Conservation (phyloP, 176 grass and related monocot species). For the Leersia perrieri region DNA sequence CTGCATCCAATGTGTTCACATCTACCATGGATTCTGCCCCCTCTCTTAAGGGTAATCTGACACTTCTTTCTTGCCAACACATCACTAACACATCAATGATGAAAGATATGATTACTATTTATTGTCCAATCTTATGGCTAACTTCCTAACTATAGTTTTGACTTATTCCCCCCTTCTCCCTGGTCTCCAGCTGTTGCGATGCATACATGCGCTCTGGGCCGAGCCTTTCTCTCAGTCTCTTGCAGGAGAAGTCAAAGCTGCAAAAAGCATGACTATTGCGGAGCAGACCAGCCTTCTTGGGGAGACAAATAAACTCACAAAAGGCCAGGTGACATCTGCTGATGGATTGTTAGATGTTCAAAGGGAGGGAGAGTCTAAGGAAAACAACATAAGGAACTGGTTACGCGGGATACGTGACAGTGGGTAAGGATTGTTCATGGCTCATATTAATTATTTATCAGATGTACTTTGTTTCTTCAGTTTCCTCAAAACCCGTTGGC, state of each 20-base stretch:
- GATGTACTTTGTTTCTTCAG: not conserved
- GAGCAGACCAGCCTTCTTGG: constrained; percentile 90
- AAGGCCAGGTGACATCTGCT: constrained; percentile 53
- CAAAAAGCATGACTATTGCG: constrained; percentile 73
- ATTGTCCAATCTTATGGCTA: constrained; percentile 19
- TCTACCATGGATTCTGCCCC: constrained; percentile 94
- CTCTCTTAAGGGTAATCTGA: constrained; percentile 80
- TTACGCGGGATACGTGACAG: constrained; percentile 92
- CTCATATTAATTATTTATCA: not conserved
- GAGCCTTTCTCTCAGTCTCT: constrained; percentile 63
- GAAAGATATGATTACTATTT: constrained; percentile 14
- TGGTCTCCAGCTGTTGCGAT: constrained; percentile 68
- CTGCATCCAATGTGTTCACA: constrained; percentile 86
- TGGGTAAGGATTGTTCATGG: constrained; percentile 55
- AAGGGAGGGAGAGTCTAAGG: constrained; percentile 81
- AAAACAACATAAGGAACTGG: constrained; percentile 93
- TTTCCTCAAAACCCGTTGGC: not conserved
- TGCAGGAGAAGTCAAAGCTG: constrained; percentile 68
- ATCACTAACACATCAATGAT: constrained; percentile 1
- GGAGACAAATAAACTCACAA: constrained; percentile 71
- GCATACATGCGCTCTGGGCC: constrained; percentile 81
- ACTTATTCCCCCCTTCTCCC: constrained; percentile 6
- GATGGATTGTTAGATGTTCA: constrained; percentile 68
- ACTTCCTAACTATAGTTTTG: constrained; percentile 24
- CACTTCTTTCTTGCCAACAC: constrained; percentile 4